Evolutionary conservation across 176 grass and related monocot genomes (phyloP), one percentile per base, ranked within the genome.

Genomic region (Bromus sterilis): DNA sequence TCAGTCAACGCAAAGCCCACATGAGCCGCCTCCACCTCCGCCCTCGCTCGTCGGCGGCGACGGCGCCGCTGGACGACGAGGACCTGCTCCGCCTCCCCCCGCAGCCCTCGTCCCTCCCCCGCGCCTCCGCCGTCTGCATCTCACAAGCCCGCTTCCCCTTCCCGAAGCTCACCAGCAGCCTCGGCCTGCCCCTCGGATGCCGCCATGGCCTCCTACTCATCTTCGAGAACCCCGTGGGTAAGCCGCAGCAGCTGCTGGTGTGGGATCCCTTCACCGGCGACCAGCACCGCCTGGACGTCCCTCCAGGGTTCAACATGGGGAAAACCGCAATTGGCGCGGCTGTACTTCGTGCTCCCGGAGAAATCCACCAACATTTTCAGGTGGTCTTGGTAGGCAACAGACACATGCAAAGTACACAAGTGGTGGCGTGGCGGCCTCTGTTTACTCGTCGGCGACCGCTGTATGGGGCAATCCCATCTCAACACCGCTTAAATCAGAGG

Each of bases 271-370:
- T 63, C 60, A 63, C 60, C 29, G 29, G 29, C 6, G 60, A 63
- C 28, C 60, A 30, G 29, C 15, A 33, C 60, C 14, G 13, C 29
- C 60, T 63, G 6, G 60, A 33, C 60, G 15, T 33, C 15, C 29
- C 58, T 3, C 9, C 33, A 5, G 32, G 32, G 63, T 66, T 34
- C 6, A 4, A 36, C 33, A 66, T 9, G 4, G 33, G 9, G 64
- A 18, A 21, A 3, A 14, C 1, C 11, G 5, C 0, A 0, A n/a
- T 39, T 0, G 25, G 0, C 1, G 62, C 3, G 8, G 32, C 8
- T 3, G 62, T 41, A 35, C 36, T 68, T 40, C 21, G 66, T 12
- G 1, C 21, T 41, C 21, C 35, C 2, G 66, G 66, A 40, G 35
- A 3, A 0, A 1, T 1, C 66, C 66, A 41, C 35, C 10, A n/a